Evolutionary conservation across 208 protist species (phyloP), one percentile per base, ranked within the genome.

Genomic region (Leishmania turanica): DNA sequence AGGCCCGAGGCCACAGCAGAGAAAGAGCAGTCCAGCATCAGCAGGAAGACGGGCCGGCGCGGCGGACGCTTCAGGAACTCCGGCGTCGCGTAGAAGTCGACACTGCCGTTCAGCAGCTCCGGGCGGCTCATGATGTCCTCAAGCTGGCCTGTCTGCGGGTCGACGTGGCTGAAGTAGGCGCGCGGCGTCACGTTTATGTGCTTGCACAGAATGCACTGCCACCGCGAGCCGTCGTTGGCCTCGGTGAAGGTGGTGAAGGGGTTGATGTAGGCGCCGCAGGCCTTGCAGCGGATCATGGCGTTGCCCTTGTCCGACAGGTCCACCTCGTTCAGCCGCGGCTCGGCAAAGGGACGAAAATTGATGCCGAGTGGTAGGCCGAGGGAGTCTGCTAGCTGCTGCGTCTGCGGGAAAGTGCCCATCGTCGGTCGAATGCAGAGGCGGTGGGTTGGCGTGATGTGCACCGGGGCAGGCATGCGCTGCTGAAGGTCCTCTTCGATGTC

Each of bases 261-360:
- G 88, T 99, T 99, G 74, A 99, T 99, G 89, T 99, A 99, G 49
- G 96, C 92, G 66, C 90, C 90, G 87, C 99, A 99, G 73, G 84
- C 86, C 42, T 88, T 81, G 88, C 95, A 98, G 19, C 95, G 91
- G 21, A 98, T 86, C 81, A 98, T 93, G 49, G 86, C 80, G 76
- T 93, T 91, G 54, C 90, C 92, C 54, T 92, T 66, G 68, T 84
- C 77, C 45, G 89, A 81, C 72, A 95, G 88, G 88, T 96, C 89
- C 77, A 95, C 94, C 84, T 93, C 87, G 31, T 88, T 85, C 40
- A 93, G 66, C 27, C 86, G 80, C 9, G 83, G 72, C 58, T 96
- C 91, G 0, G 91, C 92, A 73, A 97, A 96, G 17, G 94, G 94
- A 78, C 93, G 88, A 62, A 97, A 83, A 62, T 81, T 91, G 71